These are phyloP conservation scores for Penicillium flavigenum DNA, from an alignment of 495 filamentous ascomycete genomes.

Conservation along the genomic window DNA sequence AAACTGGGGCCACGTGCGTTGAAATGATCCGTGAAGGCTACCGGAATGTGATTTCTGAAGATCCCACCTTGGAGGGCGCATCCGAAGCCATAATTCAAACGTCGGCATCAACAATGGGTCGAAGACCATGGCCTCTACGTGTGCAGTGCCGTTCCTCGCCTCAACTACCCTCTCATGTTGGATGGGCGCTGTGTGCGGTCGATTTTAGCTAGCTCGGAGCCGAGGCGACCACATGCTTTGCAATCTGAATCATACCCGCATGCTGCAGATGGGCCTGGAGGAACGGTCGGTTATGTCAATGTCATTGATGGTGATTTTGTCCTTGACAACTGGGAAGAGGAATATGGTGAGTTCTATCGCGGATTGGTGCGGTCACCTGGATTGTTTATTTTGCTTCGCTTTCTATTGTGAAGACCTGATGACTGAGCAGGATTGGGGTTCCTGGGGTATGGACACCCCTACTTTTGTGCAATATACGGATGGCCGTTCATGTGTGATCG, in stretches of 20 bases:
- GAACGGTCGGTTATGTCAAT: too few relatives aligned
- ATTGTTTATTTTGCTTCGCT: slow-evolving; percentile 2
- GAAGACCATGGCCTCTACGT: background rate
- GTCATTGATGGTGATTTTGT: too few relatives aligned
- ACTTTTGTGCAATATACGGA: slow-evolving; percentile 8
- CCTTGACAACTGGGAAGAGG: too few relatives aligned
- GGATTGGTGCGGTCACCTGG: too few relatives aligned
- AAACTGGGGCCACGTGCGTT: background rate
- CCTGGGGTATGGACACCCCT: slow-evolving; percentile 14
- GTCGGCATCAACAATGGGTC: slow-evolving; percentile 3
- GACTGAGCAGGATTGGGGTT: slow-evolving; percentile 6
- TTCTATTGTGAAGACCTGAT: slow-evolving; percentile 5
- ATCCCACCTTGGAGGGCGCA: background rate
- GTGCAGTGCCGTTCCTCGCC: slow-evolving; percentile 5
- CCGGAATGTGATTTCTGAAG: slow-evolving; percentile 6
- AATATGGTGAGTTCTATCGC: too few relatives aligned
- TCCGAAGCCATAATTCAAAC: background rate
- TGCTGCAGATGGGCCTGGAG: background rate
- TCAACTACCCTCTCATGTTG: slow-evolving; percentile 10
- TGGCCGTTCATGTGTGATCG: background rate
- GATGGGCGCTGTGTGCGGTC: slow-evolving; percentile 12
- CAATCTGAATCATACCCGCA: background rate
- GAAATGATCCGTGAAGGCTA: slow-evolving; percentile 1
- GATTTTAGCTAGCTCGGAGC: slow-evolving; percentile 14
- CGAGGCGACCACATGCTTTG: background rate